Conservation (phyloP, 495 filamentous ascomycete genomes). For the Penicillium arizonense region DNA sequence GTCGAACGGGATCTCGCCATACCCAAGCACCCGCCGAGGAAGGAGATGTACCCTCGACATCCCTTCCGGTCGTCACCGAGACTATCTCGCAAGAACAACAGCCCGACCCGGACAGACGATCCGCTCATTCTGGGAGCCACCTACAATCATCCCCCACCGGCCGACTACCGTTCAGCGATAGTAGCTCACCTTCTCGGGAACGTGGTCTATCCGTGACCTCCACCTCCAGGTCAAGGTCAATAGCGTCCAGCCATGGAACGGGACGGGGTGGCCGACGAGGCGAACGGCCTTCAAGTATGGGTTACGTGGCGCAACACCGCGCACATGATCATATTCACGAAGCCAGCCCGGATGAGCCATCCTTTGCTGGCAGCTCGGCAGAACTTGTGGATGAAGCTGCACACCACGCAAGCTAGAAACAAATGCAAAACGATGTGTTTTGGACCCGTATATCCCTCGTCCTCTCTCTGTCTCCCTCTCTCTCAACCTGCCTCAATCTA, state of each 20-base stretch:
- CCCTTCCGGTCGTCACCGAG: conserved; percentile 25
- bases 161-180: conserved; percentile 59
- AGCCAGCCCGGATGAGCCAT: conserved; percentile 54
- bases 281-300: conserved; percentile 65
- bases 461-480: not conserved
- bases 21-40: conserved; percentile 35
- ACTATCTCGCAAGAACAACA: conserved; percentile 10
- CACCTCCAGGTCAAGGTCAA: conserved; percentile 44
- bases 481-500: not conserved
- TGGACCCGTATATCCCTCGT: not conserved
- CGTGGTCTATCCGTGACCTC: conserved; percentile 43
- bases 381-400: conserved; percentile 43
- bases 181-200: conserved; percentile 51
- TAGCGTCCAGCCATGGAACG: conserved; percentile 34
- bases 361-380: conserved; percentile 46
- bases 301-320: conserved; percentile 71
- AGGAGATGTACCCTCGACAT: conserved; percentile 5
- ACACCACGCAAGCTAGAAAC: conserved; percentile 9
- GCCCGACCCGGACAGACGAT: not conserved
- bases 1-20: conserved; percentile 59
- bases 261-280: conserved; percentile 33
- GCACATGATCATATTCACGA: conserved; percentile 58
- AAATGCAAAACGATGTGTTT: not conserved
- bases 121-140: conserved; percentile 15
- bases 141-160: conserved; percentile 36